Conservation (phyloP, 345 rosid genomes). For the Corchorus capsularis region DNA sequence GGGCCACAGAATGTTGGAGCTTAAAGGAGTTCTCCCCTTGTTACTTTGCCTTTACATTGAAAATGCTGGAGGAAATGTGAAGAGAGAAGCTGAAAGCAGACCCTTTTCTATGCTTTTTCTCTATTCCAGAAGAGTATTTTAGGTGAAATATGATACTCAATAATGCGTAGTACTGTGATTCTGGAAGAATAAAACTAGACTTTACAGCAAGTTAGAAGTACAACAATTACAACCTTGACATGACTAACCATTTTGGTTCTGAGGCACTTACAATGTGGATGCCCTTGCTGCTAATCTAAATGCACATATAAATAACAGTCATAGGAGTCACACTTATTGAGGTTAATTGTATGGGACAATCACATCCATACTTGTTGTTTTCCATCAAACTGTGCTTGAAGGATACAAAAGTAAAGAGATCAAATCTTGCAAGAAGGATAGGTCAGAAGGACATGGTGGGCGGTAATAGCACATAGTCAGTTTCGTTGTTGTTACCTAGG, state of each 20-base stretch:
- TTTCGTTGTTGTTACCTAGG: background rate
- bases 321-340: background rate
- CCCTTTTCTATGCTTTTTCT: background rate
- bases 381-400: background rate
- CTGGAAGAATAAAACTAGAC: background rate
- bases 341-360: background rate
- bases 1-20: background rate
- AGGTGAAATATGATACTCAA: background rate
- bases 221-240: background rate
- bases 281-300: background rate
- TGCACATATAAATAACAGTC: background rate
- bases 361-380: background rate
- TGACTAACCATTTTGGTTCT: background rate
- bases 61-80: background rate
- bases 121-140: background rate
- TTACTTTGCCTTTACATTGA: background rate
- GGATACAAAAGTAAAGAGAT: background rate
- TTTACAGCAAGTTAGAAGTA: background rate
- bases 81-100: background rate
- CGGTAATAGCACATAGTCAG: background rate
- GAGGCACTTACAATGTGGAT: background rate
- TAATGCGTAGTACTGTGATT: background rate
- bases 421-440: background rate
- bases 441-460: background rate
- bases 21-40: background rate